Base-by-base conservation (phyloP, 257 asterid genomes). In the Osmanthus fragrans region DNA sequence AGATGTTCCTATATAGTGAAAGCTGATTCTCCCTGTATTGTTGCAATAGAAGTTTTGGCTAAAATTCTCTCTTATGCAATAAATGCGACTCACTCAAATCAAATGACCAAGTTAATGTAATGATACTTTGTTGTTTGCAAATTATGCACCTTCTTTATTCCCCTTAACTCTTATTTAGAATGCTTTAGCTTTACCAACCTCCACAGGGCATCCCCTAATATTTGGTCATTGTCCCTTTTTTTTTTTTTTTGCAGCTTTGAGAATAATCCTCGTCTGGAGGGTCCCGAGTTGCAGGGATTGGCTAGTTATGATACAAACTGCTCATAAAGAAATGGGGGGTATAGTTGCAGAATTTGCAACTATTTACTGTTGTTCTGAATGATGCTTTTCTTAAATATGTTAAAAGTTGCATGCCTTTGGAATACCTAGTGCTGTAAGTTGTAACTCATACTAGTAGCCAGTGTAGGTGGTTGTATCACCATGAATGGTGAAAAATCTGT, bases 221-320 rank as follows among this genome's bases (percentile, higher is more conserved):
- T 47, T 75, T 81, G 73, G 80, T 25, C 32, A 32, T 32, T 77
- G 70, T 47, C 40, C 30, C 21, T 45, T 39, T 49, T 37, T 39
- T 60, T 56, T 2, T 45, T n/a, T 15, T 12, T 68, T 73, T 76
- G 85, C 87, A 93, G 98, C 88, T 93, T 92, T 51, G 94, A 90
- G 86, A 90, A 92, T 82, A 90, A 92, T 77, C 95, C 95, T 77
- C 94, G 89, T 27, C 84, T 93, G 72, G 97, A 93, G 86, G 97
- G 98, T 75, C 97, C 98, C 15, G 96, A 92, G 87, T 86, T 93
- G 88, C 92, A 71, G 87, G 98, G 98, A 76, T 94, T 92, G 47
- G 98, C 93, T 45, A 92, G 90, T 73, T 94, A 94, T 6, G 98
- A 90, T 76, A 89, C 98, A 64, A 92, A 92, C 81, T 94, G 98